Base-by-base conservation (phyloP, 495 filamentous ascomycete species). In the Aspergillus biplanus region DNA sequence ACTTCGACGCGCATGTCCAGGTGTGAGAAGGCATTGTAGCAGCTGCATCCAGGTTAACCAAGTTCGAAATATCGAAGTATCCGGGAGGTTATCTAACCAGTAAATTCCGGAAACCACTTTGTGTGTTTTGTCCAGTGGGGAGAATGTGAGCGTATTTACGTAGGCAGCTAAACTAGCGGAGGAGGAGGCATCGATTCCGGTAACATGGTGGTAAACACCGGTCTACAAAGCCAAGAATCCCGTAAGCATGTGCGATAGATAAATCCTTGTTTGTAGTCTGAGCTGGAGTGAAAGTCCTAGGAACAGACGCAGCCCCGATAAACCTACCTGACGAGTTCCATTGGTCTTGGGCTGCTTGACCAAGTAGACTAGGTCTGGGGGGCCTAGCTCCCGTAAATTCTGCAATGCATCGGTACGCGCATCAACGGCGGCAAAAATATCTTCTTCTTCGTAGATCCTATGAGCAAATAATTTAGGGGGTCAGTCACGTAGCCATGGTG, bases 11-110 rank as follows among this genome's bases (percentile, higher is more conserved):
- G 92, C 96, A 99, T 98, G 71, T 99, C 95, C 42, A 97, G 83
- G 61, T 96, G 87, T 9, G 95, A 98, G 79, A 99, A 98, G 65
- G 95, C 95, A 92, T 99, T 99, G 82, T 99, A 99, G 78, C 96
- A 99, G 78, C 92, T 96, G 71, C 33, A 59, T 53, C 68, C 32
- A 56, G 11, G 59, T 77, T 53, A 76, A 63, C 46, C 9, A 60
- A 16, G 33, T 33, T 9, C 7, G 56, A 61, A 21, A 27, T 71
- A 71, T 66, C 54, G 52, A 62, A 62, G n/a, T 64, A 27, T 52
- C 11, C 13, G 4, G 44, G 39, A 16, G n/a, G 6, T 33, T 34
- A 35, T 42, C 78, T 72, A 78, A 95, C 92, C 95, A 98, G 75
- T 97, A 98, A 31, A 96, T 84, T 13, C 95, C 95, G 55, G 93